These are phyloP conservation scores for Ramaria sp. DNA, from an alignment of 768 basidiomycete genomes.

Conservation along the genomic window DNA sequence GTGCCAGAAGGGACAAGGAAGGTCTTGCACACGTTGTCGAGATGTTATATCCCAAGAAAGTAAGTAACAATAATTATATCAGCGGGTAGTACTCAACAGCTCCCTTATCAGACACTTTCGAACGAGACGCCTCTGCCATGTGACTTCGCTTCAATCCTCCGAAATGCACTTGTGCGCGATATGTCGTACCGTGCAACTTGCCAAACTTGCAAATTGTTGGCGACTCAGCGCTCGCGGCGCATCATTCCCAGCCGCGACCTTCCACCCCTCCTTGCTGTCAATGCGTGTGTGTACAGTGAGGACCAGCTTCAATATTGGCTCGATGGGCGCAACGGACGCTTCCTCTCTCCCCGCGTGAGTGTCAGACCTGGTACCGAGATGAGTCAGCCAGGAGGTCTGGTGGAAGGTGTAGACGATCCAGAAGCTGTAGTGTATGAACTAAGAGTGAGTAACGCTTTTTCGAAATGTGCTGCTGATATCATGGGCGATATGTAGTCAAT, in stretches of 20 bases:
- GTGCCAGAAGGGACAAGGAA: conserved; percentile 59
- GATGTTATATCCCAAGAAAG: conserved; percentile 77
- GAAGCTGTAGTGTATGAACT: conserved; percentile 56
- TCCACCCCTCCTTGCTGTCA: conserved; percentile 79
- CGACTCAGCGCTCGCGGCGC: conserved; percentile 60
- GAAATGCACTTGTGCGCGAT: conserved; percentile 67
- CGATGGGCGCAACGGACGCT: conserved; percentile 46
- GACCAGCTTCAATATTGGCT: conserved; percentile 70
- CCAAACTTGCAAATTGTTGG: conserved; percentile 66
- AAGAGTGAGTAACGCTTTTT: conserved; percentile 38
- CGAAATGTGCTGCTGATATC: not conserved
- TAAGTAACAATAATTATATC: conserved; percentile 21
- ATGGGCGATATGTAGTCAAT: conserved; percentile 42
- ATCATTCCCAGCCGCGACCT: conserved; percentile 53
- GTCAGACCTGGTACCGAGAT: conserved; percentile 18
- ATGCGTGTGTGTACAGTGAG: conserved; percentile 69
- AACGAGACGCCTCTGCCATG: conserved; percentile 27
- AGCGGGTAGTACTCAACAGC: not conserved
- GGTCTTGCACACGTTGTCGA: conserved; percentile 78
- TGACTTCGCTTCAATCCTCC: conserved; percentile 60
- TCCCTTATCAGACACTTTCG: conserved; percentile 19
- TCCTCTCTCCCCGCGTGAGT: conserved; percentile 39
- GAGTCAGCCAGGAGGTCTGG: conserved; percentile 43
- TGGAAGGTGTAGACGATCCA: conserved; percentile 45
- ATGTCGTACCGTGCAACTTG: conserved; percentile 83